phyloP scores from a whole-genome alignment of 2,329 filamentous ascomycete genomes.

The Fusarium sp. region DNA sequence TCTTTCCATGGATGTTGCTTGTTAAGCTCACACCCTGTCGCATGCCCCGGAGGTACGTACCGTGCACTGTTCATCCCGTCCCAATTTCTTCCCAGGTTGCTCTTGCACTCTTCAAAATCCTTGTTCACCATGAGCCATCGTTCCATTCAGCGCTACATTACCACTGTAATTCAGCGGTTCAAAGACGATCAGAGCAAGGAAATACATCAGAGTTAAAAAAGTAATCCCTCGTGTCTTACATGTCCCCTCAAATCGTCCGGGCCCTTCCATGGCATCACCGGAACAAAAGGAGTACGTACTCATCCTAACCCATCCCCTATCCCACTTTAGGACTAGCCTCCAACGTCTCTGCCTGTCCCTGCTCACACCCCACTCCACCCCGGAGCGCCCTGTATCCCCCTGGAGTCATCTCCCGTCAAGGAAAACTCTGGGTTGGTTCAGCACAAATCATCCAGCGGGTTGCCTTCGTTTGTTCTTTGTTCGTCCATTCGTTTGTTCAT shows the following conservation, averaged over 20 bases:
- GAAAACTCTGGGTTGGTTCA: constrained; percentile 35
- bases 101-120: constrained; percentile 25
- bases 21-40: constrained; percentile 31
- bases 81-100: constrained; percentile 5
- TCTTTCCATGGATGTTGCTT: background rate
- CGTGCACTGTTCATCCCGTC: constrained; percentile 39
- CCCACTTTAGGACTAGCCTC: constrained; percentile 26
- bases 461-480: constrained; percentile 23
- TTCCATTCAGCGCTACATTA: constrained; percentile 29
- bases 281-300: constrained; percentile 19
- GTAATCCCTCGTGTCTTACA: background rate
- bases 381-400: constrained; percentile 39
- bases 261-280: background rate
- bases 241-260: background rate
- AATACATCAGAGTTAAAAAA: background rate
- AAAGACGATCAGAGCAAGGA: background rate
- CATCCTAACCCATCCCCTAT: constrained; percentile 13
- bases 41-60: constrained; percentile 29
- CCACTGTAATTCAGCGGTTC: constrained; percentile 2
- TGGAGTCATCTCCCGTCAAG: constrained; percentile 38
- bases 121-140: constrained; percentile 35
- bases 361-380: constrained; percentile 32
- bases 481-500: constrained; percentile 25
- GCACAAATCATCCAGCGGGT: constrained; percentile 26
- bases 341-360: constrained; percentile 22